phyloP scores from a whole-genome alignment of 345 rosid species.

The Citrus unshiu region DNA sequence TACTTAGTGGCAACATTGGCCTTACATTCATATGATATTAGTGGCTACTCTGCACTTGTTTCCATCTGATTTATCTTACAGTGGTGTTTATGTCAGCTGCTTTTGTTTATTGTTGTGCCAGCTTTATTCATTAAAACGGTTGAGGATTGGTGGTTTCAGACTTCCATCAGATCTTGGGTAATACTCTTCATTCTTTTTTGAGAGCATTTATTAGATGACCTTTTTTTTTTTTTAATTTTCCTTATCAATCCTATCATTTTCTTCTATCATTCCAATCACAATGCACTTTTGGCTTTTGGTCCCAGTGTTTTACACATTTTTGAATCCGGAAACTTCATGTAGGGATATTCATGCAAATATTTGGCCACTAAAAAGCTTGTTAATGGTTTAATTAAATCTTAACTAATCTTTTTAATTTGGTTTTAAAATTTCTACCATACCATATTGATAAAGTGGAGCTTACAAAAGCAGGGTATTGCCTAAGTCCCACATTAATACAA shows the following conservation, averaged over 20 bases:
- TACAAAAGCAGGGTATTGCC: background rate
- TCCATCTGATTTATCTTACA: background rate
- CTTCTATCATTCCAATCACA: background rate
- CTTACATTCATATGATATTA: background rate
- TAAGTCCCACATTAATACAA: background rate
- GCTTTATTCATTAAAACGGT: constrained; percentile 77
- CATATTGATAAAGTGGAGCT: background rate
- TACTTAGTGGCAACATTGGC: background rate
- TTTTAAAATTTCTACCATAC: background rate
- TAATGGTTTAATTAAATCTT: background rate
- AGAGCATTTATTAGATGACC: background rate
- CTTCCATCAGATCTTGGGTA: constrained; percentile 95
- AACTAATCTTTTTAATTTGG: background rate
- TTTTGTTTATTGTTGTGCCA: constrained; percentile 27
- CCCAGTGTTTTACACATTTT: too few relatives aligned
- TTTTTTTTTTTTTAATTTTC: too few relatives aligned
- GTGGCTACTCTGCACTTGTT: background rate
- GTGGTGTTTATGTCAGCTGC: background rate
- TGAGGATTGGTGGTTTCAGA: constrained; percentile 86
- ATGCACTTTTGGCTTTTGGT: background rate
- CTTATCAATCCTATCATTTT: background rate
- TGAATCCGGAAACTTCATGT: background rate
- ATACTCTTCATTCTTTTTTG: constrained; percentile 9
- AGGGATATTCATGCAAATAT: background rate
- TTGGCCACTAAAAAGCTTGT: background rate